Evolutionary conservation across 2,329 filamentous ascomycete genomes (phyloP), one percentile per base, ranked within the genome.

Genomic region (Aspergillus sp.): DNA sequence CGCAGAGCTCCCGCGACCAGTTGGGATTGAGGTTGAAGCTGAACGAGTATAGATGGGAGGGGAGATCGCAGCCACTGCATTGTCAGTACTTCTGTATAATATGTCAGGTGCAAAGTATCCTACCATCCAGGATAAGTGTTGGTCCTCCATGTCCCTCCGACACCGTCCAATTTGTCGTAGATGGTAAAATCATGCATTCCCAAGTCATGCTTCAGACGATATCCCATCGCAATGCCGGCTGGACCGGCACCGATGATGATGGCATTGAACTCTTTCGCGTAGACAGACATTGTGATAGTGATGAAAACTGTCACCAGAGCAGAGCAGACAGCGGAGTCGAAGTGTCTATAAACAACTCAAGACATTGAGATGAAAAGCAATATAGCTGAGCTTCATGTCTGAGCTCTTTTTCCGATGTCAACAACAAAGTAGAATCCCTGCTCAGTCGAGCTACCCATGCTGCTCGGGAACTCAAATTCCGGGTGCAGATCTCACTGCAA

Each of bases 71-170:
- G 5, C 48, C 48, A 34, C 43, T 46, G 19, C 19, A 19, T 19
- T 19, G 19, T 19, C 19, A 71, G 47, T 1, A 77, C 74, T 4
- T 78, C 78, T 27, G 77, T 77, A 40, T 55, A 19, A 19, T 27
- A 7, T 7, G 13, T 13, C 7, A 5, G 33, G 8, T 37, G 6
- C 27, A 31, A 19, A 27, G 10, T 26, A n/a, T 28, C 5, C 3
- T 11, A 27, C 6, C 31, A 31, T 59, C 76, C 76, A 8, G 78
- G 81, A 60, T 85, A 85, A 29, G 72, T 68, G 57, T 84, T 85
- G 36, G 74, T 74, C 61, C 73, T 74, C 82, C 82, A 86, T 1
- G 81, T 84, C 6, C 82, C 82, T 30, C 82, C 82, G 34, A 83
- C 68, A 3, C 74, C 73, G 4, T 68, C 63, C 48, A 79, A 69